Evolutionary conservation across 2,329 filamentous ascomycete genomes (phyloP).

Genomic region (Aspergillus eucalypticola): DNA sequence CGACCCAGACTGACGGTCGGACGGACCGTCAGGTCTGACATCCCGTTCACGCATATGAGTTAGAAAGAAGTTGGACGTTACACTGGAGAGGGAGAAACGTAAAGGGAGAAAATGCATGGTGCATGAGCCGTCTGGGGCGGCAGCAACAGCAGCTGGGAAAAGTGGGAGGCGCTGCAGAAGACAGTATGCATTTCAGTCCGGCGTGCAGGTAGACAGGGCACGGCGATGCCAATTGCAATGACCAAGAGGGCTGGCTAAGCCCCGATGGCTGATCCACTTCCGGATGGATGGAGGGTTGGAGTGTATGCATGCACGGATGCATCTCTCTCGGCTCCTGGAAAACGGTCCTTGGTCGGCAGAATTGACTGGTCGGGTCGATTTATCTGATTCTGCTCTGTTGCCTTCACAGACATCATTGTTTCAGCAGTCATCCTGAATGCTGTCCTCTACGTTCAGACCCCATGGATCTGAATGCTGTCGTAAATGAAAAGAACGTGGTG

Average conservation of each 20-base stretch:
- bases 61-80: not conserved
- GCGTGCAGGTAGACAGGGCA: slow-evolving; percentile 1
- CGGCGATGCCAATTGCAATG: slow-evolving; percentile 10
- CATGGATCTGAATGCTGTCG: too few species aligned
- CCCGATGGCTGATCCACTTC: slow-evolving; percentile 31
- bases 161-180: not conserved
- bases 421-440: not conserved
- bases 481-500: too few species aligned
- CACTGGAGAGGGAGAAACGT: not conserved
- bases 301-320: slow-evolving; percentile 1
- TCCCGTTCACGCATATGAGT: not conserved
- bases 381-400: not conserved
- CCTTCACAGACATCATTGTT: not conserved
- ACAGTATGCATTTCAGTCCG: not conserved
- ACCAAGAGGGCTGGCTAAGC: slow-evolving; percentile 28
- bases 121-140: not conserved
- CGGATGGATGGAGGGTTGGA: slow-evolving; percentile 4
- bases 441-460: too few species aligned
- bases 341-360: slow-evolving; percentile 1
- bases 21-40: not conserved
- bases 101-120: not conserved
- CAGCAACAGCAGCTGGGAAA: not conserved
- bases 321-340: slow-evolving; percentile 8
- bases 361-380: not conserved
- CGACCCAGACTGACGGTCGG: not conserved